Evolutionary conservation across 2,329 filamentous ascomycete genomes (phyloP).

Genomic region (Alternaria sp.): DNA sequence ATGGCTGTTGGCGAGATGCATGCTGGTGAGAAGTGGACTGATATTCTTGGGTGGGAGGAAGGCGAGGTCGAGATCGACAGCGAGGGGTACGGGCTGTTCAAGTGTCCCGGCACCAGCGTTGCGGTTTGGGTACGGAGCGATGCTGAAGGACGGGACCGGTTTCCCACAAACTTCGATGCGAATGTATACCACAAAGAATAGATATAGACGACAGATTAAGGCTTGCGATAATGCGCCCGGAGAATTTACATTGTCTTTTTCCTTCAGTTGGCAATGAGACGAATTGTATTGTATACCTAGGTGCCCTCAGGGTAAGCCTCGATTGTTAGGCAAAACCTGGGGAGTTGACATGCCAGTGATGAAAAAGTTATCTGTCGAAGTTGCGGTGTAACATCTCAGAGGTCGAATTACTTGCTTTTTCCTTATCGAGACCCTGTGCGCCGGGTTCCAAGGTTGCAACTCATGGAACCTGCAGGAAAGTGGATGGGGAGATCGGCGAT

Average conservation of each 20-base stretch:
- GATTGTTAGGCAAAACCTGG: neutral
- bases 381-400: neutral
- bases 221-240: neutral
- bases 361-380: neutral
- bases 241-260: neutral
- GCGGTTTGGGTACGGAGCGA: slow-evolving; percentile 69
- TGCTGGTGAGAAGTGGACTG: slow-evolving; percentile 70
- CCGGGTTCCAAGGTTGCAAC: slow-evolving; percentile 2
- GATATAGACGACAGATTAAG: slow-evolving; percentile 8
- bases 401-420: slow-evolving; percentile 6
- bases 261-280: too few species aligned
- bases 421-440: slow-evolving; percentile 4
- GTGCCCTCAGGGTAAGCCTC: neutral
- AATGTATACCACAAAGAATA: slow-evolving; percentile 44
- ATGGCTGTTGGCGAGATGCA: slow-evolving; percentile 71
- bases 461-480: slow-evolving; percentile 19
- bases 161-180: slow-evolving; percentile 48
- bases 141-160: slow-evolving; percentile 58
- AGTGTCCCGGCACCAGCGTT: slow-evolving; percentile 59
- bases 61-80: slow-evolving; percentile 67
- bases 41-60: slow-evolving; percentile 65
- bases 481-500: slow-evolving; percentile 13
- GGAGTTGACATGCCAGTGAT: neutral
- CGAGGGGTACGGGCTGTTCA: slow-evolving; percentile 68
- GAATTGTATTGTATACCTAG: neutral